Percentiles rank a stretch among this genome's conserved stretches.
These are phyloP conservation scores for Naumovozyma castellii DNA, from an alignment of 805 yeast genomes.

Conservation along the genomic window DNA sequence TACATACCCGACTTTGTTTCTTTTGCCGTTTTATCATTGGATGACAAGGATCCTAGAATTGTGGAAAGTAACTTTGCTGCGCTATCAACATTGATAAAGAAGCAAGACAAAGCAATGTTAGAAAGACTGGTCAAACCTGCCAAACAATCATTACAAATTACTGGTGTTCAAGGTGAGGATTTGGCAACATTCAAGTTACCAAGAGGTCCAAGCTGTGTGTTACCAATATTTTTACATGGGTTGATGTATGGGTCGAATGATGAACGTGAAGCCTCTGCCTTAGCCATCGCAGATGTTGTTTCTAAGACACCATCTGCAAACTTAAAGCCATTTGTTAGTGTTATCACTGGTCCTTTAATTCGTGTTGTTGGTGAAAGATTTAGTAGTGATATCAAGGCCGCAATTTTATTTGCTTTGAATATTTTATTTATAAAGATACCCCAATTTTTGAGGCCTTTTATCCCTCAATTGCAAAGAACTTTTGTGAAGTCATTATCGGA, in stretches of 20 bases:
- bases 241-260: slow-evolving; percentile 84
- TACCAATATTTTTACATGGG: slow-evolving; percentile 91
- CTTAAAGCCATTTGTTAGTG: slow-evolving; percentile 81
- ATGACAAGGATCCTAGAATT: slow-evolving; percentile 53
- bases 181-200: slow-evolving; percentile 63
- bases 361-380: slow-evolving; percentile 93
- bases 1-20: slow-evolving; percentile 70
- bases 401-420: slow-evolving; percentile 80
- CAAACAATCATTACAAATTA: slow-evolving; percentile 54
- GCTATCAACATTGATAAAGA: slow-evolving; percentile 54
- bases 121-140: slow-evolving; percentile 78
- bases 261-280: slow-evolving; percentile 77
- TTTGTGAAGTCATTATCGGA: slow-evolving; percentile 88
- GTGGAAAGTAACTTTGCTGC: slow-evolving; percentile 60
- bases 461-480: slow-evolving; percentile 95
- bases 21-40: slow-evolving; percentile 60
- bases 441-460: slow-evolving; percentile 82
- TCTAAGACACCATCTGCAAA: slow-evolving; percentile 76
- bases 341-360: slow-evolving; percentile 92
- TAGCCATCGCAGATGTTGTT: slow-evolving; percentile 80
- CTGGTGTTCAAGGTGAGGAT: slow-evolving; percentile 56
- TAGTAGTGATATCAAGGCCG: slow-evolving; percentile 82
- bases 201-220: slow-evolving; percentile 76
- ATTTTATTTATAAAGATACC: slow-evolving; percentile 75
- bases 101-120: slow-evolving; percentile 64